These are phyloP conservation scores for Pseudogymnoascus sp. DNA, from an alignment of 2,329 filamentous ascomycete genomes.

Conservation along the genomic window DNA sequence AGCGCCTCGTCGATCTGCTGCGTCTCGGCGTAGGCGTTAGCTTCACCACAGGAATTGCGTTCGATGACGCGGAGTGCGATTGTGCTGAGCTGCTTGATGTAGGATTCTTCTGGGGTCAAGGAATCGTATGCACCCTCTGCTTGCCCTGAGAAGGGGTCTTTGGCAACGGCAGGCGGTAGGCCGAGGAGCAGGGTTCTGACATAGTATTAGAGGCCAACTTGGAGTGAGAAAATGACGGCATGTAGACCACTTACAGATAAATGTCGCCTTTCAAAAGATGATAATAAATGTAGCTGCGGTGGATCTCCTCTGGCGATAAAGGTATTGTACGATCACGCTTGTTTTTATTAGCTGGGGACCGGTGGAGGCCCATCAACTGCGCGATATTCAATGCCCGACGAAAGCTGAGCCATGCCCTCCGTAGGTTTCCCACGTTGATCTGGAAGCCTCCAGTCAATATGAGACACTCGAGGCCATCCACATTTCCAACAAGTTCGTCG, in stretches of 20 bases:
- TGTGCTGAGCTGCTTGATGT: neutral
- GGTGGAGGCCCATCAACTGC: conserved; percentile 41
- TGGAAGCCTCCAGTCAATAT: conserved; percentile 39
- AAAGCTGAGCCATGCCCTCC: conserved; percentile 39
- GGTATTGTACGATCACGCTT: neutral
- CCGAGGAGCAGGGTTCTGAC: neutral
- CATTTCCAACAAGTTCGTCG: conserved; percentile 36
- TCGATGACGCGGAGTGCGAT: conserved; percentile 18
- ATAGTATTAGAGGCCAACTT: neutral
- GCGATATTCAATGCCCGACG: conserved; percentile 42
- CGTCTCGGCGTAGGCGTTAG: conserved; percentile 22
- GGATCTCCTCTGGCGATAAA: neutral
- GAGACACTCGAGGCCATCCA: conserved; percentile 45
- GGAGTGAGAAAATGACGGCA: neutral
- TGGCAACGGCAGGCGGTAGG: neutral
- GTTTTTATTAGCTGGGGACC: conserved; percentile 27
- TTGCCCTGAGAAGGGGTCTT: neutral
- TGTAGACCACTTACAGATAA: neutral
- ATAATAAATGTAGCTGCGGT: neutral
- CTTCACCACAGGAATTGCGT: conserved; percentile 20
- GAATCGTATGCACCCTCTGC: conserved; percentile 2
- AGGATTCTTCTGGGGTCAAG: neutral
- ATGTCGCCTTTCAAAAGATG: conserved; percentile 3
- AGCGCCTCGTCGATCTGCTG: conserved; percentile 26
- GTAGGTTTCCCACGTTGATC: conserved; percentile 39